phyloP scores from a whole-genome alignment of 2,329 filamentous ascomycete genomes.

The Colletotrichum siamense region DNA sequence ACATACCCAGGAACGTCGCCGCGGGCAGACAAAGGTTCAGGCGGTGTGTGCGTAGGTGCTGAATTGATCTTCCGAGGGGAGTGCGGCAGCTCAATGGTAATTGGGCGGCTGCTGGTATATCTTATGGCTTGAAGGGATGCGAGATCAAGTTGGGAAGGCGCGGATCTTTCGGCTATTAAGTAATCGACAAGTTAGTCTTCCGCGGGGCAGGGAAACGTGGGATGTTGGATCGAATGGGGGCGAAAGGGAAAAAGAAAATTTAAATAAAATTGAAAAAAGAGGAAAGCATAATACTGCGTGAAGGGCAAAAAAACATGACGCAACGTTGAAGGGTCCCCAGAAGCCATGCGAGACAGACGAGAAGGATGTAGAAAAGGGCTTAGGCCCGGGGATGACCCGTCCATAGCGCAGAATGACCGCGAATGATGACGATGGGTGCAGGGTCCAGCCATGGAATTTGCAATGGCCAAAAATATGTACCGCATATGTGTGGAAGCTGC shows the following conservation, averaged over 20 bases:
- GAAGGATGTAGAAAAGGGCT: conserved; percentile 6
- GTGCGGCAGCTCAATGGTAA: conserved; percentile 57
- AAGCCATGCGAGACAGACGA: conserved; percentile 5
- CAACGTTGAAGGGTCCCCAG: conserved; percentile 9
- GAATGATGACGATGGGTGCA: conserved; percentile 17
- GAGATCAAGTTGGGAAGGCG: neutral
- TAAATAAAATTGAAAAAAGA: neutral
- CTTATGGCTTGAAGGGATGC: conserved; percentile 10
- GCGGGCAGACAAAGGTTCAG: conserved; percentile 59
- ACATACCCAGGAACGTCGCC: conserved; percentile 65
- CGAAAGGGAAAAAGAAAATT: neutral
- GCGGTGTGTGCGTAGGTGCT: conserved; percentile 47
- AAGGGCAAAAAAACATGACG: conserved; percentile 22
- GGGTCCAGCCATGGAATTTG: neutral
- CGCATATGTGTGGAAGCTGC: neutral
- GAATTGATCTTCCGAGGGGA: conserved; percentile 41
- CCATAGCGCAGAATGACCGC: neutral
- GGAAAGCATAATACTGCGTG: conserved; percentile 5
- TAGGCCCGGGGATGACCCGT: conserved; percentile 1
- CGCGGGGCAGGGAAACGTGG: neutral
- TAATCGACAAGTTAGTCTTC: neutral
- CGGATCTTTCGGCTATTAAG: conserved; percentile 20
- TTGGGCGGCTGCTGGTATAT: conserved; percentile 48
- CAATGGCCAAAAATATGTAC: neutral
- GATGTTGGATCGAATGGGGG: neutral